phyloP scores from a whole-genome alignment of 1,284 basidiomycete genomes.

The Polyporus tsugae region DNA sequence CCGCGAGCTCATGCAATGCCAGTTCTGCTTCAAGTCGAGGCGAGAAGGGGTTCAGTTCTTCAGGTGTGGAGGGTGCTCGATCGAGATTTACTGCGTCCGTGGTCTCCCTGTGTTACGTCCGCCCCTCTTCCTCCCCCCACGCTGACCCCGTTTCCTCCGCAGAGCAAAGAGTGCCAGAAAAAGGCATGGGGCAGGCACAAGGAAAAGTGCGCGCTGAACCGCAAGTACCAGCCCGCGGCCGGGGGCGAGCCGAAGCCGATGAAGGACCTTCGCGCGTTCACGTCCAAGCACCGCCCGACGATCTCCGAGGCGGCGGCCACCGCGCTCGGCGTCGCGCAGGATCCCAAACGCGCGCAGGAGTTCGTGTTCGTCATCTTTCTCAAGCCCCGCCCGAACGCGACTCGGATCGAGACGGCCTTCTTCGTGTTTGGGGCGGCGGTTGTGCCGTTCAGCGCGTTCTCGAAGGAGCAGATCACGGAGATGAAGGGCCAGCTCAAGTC shows the following conservation, averaged over 20 bases:
- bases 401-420: conserved; percentile 34
- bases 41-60: conserved; percentile 28
- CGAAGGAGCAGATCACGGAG: conserved; percentile 27
- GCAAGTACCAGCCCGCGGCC: conserved; percentile 21
- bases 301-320: conserved; percentile 32
- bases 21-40: conserved; percentile 32
- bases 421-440: conserved; percentile 34
- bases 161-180: conserved; percentile 39
- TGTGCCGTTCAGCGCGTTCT: conserved; percentile 29
- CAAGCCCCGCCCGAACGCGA: conserved; percentile 25
- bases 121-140: background rate
- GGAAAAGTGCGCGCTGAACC: conserved; percentile 35
- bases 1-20: conserved; percentile 33
- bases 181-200: conserved; percentile 36
- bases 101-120: background rate
- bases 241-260: conserved; percentile 22
- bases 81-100: conserved; percentile 37
- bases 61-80: conserved; percentile 31
- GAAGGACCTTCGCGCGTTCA: conserved; percentile 34
- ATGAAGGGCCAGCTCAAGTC: conserved; percentile 34
- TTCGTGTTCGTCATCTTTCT: conserved; percentile 34
- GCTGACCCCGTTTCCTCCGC: background rate
- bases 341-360: conserved; percentile 27
- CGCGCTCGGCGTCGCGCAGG: conserved; percentile 32
- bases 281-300: conserved; percentile 36